A percentile compares a stretch with the other conserved stretches of the same genome.
phyloP scores from a whole-genome alignment of 345 rosid genomes.

The Populus euphratica region DNA sequence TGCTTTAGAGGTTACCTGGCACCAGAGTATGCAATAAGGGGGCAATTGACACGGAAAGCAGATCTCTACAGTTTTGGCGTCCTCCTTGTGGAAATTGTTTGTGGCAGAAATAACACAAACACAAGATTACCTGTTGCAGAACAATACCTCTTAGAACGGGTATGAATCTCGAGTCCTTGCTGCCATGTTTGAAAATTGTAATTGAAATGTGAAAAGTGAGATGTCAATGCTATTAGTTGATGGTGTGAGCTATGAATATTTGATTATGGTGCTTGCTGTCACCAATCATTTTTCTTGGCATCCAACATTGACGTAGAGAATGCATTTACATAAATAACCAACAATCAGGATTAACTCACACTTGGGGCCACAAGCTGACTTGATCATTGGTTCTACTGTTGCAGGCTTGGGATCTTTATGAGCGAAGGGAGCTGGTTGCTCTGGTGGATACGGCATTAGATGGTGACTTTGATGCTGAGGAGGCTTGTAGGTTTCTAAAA shows the following conservation, averaged over 20 bases:
- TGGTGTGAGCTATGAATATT: background rate
- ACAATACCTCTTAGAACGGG: conserved; percentile 85
- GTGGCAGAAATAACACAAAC: conserved; percentile 86
- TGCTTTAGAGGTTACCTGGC: conserved; percentile 83
- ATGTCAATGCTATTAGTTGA: background rate
- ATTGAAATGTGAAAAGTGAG: background rate
- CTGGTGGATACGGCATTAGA: conserved; percentile 53
- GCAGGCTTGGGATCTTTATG: conserved; percentile 87
- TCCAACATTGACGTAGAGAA: background rate
- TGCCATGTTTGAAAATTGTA: background rate
- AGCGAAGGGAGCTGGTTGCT: conserved; percentile 58
- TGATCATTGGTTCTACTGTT: conserved; percentile 6
- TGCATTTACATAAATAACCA: background rate
- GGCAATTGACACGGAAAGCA: conserved; percentile 86
- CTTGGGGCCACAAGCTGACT: background rate
- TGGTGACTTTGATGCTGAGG: conserved; percentile 67
- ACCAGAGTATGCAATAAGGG: conserved; percentile 95
- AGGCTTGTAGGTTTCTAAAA: conserved; percentile 61
- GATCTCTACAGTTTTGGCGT: conserved; percentile 91
- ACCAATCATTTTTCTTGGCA: background rate
- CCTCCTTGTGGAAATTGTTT: conserved; percentile 80
- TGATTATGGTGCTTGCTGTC: background rate
- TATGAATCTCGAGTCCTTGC: conserved; percentile 30
- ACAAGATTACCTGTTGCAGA: conserved; percentile 62
- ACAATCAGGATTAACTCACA: background rate